Percentiles rank a stretch among this genome's conserved stretches.
Conservation (phyloP, 371 early-diverging fungal genomes). For the Mortierella sp. region DNA sequence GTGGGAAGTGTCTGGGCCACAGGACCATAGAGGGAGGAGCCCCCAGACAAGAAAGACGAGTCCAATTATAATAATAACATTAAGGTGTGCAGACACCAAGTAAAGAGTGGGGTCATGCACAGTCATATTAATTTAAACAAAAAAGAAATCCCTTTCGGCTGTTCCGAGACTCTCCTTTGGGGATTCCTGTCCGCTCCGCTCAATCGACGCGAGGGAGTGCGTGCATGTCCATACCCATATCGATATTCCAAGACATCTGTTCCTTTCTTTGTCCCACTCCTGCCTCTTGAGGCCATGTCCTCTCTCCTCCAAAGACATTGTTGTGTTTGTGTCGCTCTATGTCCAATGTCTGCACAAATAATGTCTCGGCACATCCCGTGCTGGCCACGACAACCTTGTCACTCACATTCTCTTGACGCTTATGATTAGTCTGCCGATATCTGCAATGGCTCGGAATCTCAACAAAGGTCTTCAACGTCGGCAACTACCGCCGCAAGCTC, state of each 20-base stretch:
- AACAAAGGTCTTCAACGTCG: constrained; percentile 97
- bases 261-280: not conserved
- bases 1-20: too few species aligned
- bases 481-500: constrained; percentile 91
- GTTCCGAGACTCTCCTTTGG: constrained; percentile 24
- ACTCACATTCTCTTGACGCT: constrained; percentile 3
- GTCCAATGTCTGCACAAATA: too few species aligned
- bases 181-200: not conserved
- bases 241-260: not conserved
- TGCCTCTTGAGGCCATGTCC: not conserved
- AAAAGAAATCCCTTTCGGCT: constrained; percentile 10
- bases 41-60: too few species aligned
- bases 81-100: too few species aligned
- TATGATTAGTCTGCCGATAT: constrained; percentile 83
- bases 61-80: too few species aligned
- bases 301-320: too few species aligned
- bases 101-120: too few species aligned
- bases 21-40: too few species aligned
- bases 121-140: too few species aligned
- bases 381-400: not conserved
- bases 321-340: too few species aligned
- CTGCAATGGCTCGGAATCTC: constrained; percentile 95
- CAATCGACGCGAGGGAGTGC: not conserved
- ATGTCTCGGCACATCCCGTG: not conserved
- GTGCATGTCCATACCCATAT: not conserved